Percentiles rank a stretch among this genome's conserved stretches.
Conservation (phyloP, 192 early-diverging fungal species). For the Phlyctochytrium bullatum region DNA sequence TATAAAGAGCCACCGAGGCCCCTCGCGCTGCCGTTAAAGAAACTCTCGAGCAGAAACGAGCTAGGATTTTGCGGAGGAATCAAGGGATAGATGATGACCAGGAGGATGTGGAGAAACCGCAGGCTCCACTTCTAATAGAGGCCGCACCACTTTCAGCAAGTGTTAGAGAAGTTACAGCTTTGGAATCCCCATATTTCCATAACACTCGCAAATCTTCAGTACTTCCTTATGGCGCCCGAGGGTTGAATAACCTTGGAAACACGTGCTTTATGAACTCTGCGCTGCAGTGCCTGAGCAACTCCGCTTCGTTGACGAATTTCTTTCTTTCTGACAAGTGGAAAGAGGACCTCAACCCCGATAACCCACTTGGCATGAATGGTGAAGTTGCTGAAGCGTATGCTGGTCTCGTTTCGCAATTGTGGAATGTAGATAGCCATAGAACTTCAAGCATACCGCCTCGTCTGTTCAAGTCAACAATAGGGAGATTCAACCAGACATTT, state of each 20-base stretch:
- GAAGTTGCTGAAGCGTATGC: conserved; percentile 70
- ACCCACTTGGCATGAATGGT: conserved; percentile 72
- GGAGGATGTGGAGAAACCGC: too few species aligned
- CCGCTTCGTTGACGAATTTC: conserved; percentile 40
- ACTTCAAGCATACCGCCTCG: conserved; percentile 64
- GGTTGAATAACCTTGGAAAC: conserved; percentile 82
- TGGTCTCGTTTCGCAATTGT: conserved; percentile 47
- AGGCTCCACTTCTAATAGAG: too few species aligned
- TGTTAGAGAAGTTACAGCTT: too few species aligned
- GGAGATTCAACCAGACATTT: conserved; percentile 58
- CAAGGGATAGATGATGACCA: too few species aligned
- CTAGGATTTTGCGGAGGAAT: too few species aligned
- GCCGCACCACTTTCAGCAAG: too few species aligned
- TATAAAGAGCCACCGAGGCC: too few species aligned
- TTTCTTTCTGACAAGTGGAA: conserved; percentile 47
- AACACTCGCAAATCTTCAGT: too few species aligned
- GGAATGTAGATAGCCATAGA: conserved; percentile 16
- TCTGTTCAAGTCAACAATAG: conserved; percentile 70
- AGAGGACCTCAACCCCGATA: conserved; percentile 61
- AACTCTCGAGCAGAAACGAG: too few species aligned
- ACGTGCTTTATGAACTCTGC: conserved; percentile 93
- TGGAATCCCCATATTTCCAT: too few species aligned
- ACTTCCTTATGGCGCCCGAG: conserved; percentile 39
- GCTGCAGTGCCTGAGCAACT: conserved; percentile 84
- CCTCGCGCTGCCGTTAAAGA: too few species aligned